A percentile compares a stretch with the other conserved stretches of the same genome.
phyloP scores from a whole-genome alignment of 2,329 filamentous ascomycete species.

The Tolypocladium tundrense region DNA sequence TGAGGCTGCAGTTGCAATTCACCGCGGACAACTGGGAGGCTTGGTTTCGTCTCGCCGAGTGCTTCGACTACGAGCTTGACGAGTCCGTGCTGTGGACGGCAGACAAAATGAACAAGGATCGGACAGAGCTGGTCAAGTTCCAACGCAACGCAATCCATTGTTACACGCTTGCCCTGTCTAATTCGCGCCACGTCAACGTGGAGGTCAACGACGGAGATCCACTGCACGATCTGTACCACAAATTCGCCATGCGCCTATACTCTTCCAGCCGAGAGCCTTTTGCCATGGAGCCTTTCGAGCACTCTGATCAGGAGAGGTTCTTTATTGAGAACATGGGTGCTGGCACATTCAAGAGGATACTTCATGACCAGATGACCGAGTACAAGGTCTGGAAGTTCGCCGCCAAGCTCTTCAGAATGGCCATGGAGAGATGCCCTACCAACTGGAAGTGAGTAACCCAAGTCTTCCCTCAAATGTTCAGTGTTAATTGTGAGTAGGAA shows the following conservation, averaged over 20 bases:
- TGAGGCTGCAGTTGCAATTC: constrained; percentile 74
- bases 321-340: constrained; percentile 41
- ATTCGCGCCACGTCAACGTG: constrained; percentile 36
- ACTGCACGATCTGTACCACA: constrained; percentile 48
- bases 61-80: constrained; percentile 79
- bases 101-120: constrained; percentile 82
- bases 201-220: constrained; percentile 39
- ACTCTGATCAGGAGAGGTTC: constrained; percentile 46
- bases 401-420: constrained; percentile 44
- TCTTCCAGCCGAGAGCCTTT: constrained; percentile 53
- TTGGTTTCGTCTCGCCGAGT: constrained; percentile 82
- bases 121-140: constrained; percentile 60
- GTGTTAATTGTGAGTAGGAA: constrained; percentile 29
- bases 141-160: constrained; percentile 79
- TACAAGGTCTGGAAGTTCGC: constrained; percentile 55
- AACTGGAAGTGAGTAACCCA: constrained; percentile 43
- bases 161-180: constrained; percentile 51
- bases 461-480: neutral
- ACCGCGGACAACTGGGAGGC: constrained; percentile 77
- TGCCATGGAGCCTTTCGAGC: constrained; percentile 50
- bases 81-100: constrained; percentile 82
- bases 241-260: constrained; percentile 52
- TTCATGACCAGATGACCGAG: constrained; percentile 46
- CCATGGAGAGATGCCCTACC: constrained; percentile 40
- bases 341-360: constrained; percentile 39